Conservation (phyloP, 306 rosid species). For the Pueraria montana region DNA sequence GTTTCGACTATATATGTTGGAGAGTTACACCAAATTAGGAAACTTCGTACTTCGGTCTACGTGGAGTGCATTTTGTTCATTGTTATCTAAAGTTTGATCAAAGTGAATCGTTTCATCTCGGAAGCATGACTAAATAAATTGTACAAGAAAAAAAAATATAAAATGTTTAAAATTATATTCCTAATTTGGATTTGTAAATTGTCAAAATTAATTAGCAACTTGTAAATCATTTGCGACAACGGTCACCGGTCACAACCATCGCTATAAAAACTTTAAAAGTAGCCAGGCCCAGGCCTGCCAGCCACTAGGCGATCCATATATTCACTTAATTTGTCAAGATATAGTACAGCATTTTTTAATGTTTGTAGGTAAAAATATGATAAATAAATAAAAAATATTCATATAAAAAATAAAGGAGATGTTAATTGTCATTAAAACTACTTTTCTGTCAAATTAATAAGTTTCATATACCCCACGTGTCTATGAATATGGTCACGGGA, state of each 20-base stretch:
- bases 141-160: too few species aligned
- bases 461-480: background rate
- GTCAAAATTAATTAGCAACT: background rate
- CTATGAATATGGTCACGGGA: background rate
- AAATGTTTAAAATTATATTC: background rate
- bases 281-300: background rate
- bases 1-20: too few species aligned
- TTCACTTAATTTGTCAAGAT: background rate
- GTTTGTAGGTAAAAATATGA: background rate
- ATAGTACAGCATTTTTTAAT: background rate
- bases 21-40: too few species aligned
- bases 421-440: background rate
- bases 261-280: background rate
- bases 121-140: too few species aligned
- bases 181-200: background rate
- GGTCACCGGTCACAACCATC: background rate
- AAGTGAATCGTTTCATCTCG: too few species aligned
- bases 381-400: background rate
- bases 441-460: conserved; percentile 1
- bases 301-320: background rate
- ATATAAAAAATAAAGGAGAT: background rate
- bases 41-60: too few species aligned
- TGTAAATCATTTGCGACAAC: background rate
- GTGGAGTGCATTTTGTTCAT: too few species aligned
- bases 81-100: too few species aligned